Percentiles rank a stretch among this genome's conserved stretches.
These are phyloP conservation scores for Lolium perenne DNA, from an alignment of 176 grass and related monocot species.

Conservation along the genomic window DNA sequence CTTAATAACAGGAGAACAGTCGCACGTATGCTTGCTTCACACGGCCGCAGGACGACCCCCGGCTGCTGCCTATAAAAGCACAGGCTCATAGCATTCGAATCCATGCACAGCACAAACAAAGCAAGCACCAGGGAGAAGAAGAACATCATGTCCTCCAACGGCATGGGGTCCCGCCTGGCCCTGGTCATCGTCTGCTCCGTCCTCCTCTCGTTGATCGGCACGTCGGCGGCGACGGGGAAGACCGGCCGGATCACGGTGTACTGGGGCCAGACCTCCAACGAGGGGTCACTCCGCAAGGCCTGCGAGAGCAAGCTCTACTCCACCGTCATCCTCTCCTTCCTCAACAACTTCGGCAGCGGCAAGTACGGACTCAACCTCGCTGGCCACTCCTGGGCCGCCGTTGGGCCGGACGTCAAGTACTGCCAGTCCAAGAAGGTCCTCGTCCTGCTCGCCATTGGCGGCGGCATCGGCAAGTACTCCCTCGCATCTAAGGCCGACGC, in stretches of 20 bases:
- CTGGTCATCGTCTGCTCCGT: background rate
- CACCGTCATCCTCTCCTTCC: slow-evolving; percentile 37
- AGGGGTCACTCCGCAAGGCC: slow-evolving; percentile 19
- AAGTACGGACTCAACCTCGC: slow-evolving; percentile 28
- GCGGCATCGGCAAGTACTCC: slow-evolving; percentile 29
- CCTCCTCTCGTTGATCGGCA: background rate
- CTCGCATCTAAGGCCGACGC: slow-evolving; percentile 23
- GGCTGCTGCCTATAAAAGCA: slow-evolving; percentile 13
- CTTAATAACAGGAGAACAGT: background rate
- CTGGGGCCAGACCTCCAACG: slow-evolving; percentile 15
- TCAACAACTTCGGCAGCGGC: slow-evolving; percentile 2
- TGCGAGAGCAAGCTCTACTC: slow-evolving; percentile 22
- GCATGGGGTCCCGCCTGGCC: background rate
- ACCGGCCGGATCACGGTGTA: slow-evolving; percentile 33
- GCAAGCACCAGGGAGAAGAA: background rate
- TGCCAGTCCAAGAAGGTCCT: slow-evolving; percentile 27
- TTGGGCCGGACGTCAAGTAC: slow-evolving; percentile 10
- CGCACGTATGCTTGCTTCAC: background rate
- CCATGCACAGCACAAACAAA: background rate
- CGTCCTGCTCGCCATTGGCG: slow-evolving; percentile 34
- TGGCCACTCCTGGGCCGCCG: background rate
- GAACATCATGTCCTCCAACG: background rate
- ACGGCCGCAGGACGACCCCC: background rate
- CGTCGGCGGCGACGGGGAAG: background rate
- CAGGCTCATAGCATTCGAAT: background rate